Percentiles rank a stretch among this genome's conserved stretches.
Evolutionary conservation across 2,329 filamentous ascomycete genomes (phyloP).

Genomic region (Drechmeria coniospora): DNA sequence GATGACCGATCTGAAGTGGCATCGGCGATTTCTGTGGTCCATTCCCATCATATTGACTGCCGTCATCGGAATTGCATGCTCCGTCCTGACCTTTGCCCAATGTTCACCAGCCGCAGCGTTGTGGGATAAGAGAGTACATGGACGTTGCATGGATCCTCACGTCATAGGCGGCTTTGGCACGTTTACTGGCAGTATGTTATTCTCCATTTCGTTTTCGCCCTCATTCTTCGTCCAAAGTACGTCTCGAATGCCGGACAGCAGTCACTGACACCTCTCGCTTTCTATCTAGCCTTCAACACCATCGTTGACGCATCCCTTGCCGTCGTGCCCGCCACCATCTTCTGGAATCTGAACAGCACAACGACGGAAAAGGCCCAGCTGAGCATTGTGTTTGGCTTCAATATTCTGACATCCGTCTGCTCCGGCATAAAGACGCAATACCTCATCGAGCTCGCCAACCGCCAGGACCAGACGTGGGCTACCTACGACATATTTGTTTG

Average conservation of each 20-base stretch:
- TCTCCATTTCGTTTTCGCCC: not conserved
- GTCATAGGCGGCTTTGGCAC: conserved; percentile 7
- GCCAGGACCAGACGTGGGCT: conserved; percentile 9
- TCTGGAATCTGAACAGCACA: conserved; percentile 61
- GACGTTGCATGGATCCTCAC: conserved; percentile 7
- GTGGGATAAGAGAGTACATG: conserved; percentile 7
- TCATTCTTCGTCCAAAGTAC: not conserved
- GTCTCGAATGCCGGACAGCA: no score
- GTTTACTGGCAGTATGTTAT: conserved; percentile 8
- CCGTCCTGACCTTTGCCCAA: conserved; percentile 8
- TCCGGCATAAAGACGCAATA: conserved; percentile 11
- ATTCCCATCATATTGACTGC: conserved; percentile 7
- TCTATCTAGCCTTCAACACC: conserved; percentile 9
- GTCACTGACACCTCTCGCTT: no score
- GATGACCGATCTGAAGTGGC: conserved; percentile 7
- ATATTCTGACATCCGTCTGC: conserved; percentile 10
- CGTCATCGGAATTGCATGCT: conserved; percentile 8
- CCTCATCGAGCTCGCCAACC: conserved; percentile 8
- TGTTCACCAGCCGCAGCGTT: conserved; percentile 7
- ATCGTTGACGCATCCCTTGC: conserved; percentile 10
- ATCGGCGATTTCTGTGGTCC: conserved; percentile 8
- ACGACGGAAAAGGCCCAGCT: conserved; percentile 69
- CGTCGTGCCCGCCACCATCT: conserved; percentile 9
- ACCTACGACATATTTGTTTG: conserved; percentile 9
- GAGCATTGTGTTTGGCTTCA: conserved; percentile 9